Percentiles rank a stretch among this genome's conserved stretches.
phyloP scores from a whole-genome alignment of 805 yeast species.

The Kockiozyma suomiensis region DNA sequence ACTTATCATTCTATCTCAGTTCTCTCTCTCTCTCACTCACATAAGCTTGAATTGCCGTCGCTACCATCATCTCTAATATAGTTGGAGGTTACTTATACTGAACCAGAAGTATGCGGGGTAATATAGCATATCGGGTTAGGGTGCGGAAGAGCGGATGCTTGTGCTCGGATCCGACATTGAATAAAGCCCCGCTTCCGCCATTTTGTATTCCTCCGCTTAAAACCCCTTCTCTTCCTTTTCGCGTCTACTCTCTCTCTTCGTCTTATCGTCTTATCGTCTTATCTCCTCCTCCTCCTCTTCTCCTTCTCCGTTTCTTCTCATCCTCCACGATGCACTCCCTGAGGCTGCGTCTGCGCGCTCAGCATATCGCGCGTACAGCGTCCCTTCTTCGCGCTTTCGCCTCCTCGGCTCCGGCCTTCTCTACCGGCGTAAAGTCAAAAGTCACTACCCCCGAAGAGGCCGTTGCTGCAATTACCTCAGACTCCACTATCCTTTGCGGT shows the following conservation, averaged over 20 bases:
- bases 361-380: neutral
- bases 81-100: neutral
- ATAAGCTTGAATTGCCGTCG: too few species aligned
- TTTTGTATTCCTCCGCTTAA: neutral
- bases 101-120: neutral
- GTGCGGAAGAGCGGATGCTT: slow-evolving; percentile 6
- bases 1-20: too few species aligned
- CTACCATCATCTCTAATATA: too few species aligned
- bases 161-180: slow-evolving; percentile 3
- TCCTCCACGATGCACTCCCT: neutral
- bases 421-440: neutral
- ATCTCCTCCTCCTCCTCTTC: too few species aligned
- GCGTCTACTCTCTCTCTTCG: too few species aligned
- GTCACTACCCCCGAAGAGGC: slow-evolving; percentile 35
- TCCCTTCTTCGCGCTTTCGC: neutral
- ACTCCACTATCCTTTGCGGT: slow-evolving; percentile 49
- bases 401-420: neutral
- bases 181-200: neutral
- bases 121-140: slow-evolving; percentile 12
- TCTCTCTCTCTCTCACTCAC: too few species aligned
- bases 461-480: slow-evolving; percentile 40
- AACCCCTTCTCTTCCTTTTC: neutral
- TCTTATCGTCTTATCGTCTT: too few species aligned
- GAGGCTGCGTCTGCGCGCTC: neutral
- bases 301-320: too few species aligned